A percentile compares a stretch with the other conserved stretches of the same genome.
Evolutionary conservation across 441 rosid genomes (phyloP).

Genomic region (Pelargonium fulgidum): DNA sequence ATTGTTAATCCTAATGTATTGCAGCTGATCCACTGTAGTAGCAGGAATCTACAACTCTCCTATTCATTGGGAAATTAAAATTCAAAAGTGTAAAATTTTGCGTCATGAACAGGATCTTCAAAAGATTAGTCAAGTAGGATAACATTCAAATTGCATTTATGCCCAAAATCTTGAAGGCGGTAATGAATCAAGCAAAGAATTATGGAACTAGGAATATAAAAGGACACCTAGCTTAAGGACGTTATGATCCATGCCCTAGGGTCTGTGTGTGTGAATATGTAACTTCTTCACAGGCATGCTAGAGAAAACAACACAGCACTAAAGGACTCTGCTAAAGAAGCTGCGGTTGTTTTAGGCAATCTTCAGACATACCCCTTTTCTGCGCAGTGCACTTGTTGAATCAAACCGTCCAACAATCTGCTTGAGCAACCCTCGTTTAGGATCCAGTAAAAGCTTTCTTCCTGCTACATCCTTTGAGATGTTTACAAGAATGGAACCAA

Average conservation of each 20-base stretch:
- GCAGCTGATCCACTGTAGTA: too few species aligned
- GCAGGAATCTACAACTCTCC: too few species aligned
- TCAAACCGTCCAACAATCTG: conserved; percentile 79
- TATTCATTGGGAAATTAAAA: too few species aligned
- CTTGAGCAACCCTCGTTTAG: conserved; percentile 66
- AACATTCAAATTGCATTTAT: not conserved
- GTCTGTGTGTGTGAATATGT: too few species aligned
- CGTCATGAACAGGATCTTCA: not conserved
- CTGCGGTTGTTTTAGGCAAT: not conserved
- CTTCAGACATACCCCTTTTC: conserved; percentile 64
- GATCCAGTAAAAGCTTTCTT: conserved; percentile 67
- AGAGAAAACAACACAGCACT: not conserved
- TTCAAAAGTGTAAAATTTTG: too few species aligned
- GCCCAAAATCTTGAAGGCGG: too few species aligned
- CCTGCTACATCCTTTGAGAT: conserved; percentile 80
- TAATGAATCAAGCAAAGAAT: too few species aligned
- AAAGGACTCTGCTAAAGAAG: not conserved
- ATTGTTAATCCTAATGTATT: too few species aligned
- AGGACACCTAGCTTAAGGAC: too few species aligned
- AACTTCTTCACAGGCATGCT: not conserved
- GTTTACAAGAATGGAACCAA: conserved; percentile 82
- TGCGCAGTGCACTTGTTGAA: conserved; percentile 53
- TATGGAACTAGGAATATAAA: too few species aligned
- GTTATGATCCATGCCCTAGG: too few species aligned
- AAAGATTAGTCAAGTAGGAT: not conserved